Base-by-base conservation (phyloP, 208 protist genomes). In the Trypanosoma rangeli region DNA sequence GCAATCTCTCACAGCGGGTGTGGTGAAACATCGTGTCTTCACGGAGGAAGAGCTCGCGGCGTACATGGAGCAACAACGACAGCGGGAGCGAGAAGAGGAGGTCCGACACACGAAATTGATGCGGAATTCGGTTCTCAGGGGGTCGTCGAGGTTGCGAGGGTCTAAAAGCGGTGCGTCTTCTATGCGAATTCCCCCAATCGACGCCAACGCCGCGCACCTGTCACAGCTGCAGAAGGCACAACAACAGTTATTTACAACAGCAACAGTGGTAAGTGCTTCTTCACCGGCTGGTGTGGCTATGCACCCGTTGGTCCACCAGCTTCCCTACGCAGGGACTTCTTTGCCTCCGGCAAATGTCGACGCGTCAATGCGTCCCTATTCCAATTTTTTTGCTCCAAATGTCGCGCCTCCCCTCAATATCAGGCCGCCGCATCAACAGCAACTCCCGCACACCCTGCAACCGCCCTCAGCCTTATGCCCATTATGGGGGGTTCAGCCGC, bases 11-110 rank as follows among this genome's bases (percentile, higher is more conserved):
- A 55, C 53, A 24, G 46, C 57, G n/a, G 59, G 54, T 35, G 66
- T 72, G n/a, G 29, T 26, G 26, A 55, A 72, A 48, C 83, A 85
- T 37, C 79, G 83, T 24, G 70, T 73, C 58, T 72, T 81, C 37
- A 61, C 68, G 10, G 68, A 74, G 56, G 79, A 85, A 31, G 77
- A 80, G 56, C 44, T 82, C 15, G 48, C 57, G 13, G 64, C 66
- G 20, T 64, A 83, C 2, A 70, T 86, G 35, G 73, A 73, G 33
- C 39, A 73, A 37, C 64, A 37, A 4, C 64, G 54, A 24, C 53
- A 52, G 35, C 62, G 62, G 13, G 62, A 65, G 44, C 46, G 48
- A 33, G 63, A 68, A n/a, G 33, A 68, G 52, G 63, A 68, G 52
- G 48, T 54, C 5, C 63, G 52, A n/a, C 48, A 33, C 48, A 20